Evolutionary conservation across 805 yeast genomes (phyloP), one percentile per base, ranked within the genome.

Genomic region (Hanseniaspora singularis): DNA sequence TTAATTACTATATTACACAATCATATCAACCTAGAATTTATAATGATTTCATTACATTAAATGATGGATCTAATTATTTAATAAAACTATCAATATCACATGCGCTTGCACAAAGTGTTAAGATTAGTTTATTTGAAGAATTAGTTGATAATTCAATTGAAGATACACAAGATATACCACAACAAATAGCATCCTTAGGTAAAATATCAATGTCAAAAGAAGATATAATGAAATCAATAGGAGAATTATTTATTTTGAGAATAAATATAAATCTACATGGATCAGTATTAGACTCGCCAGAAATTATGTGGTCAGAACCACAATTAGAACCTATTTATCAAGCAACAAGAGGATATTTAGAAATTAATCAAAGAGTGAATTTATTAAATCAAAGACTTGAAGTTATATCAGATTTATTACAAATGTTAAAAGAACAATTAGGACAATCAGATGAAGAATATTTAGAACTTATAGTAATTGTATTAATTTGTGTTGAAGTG

Each of bases 231-330:
- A 92, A 87, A 65, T 81, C 92, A 50, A 92, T 92, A 49, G 98
- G 98, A 11, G 97, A 92, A 63, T 71, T 92, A 51, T 92, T 92
- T 62, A 92, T 92, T 50, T 66, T 92, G 53, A 64, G 94, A 51
- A 83, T 83, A 38, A 83, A 83, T 60, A 83, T 83, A 51, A 83
- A 83, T 56, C 65, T 83, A 46, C 92, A 83, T 65, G 92, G 92
- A 0, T 80, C 89, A 0, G 94, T 92, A 23, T 68, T 92, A 51
- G 98, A 92, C 61, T 84, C 95, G 1, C 98, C 98, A 1, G 98
- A 92, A 62, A 74, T 92, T 50, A 87, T 92, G 96, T 92, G 98
- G 98, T 78, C 96, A 0, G 97, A 92, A 61, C 98, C 98, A 1
- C 96, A 88, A 58, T 69, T 92, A 51, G 98, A 92, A 60, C 98